phyloP scores from a whole-genome alignment of 2,329 filamentous ascomycete species.

The Rhinocladiella similis region DNA sequence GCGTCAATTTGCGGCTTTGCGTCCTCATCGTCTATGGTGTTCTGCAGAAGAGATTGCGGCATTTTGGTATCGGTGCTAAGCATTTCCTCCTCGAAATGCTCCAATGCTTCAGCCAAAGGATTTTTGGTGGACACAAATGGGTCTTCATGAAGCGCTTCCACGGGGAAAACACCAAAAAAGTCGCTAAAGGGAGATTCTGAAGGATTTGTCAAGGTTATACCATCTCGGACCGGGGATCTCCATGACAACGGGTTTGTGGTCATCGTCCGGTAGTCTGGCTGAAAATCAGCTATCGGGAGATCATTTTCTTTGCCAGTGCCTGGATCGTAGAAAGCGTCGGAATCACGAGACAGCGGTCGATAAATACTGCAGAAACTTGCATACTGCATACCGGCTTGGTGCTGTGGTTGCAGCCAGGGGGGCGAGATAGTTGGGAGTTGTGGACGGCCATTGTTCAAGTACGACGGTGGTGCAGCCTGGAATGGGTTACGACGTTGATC shows the following conservation, averaged over 20 bases:
- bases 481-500: slow-evolving; percentile 13
- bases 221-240: slow-evolving; percentile 15
- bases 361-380: slow-evolving; percentile 14
- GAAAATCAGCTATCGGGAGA: slow-evolving; percentile 2
- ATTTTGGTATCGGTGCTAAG: background rate
- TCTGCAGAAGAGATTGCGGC: background rate
- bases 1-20: background rate
- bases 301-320: slow-evolving; percentile 22
- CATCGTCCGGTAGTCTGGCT: background rate
- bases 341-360: slow-evolving; percentile 13
- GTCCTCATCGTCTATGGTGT: background rate
- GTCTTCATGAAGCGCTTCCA: slow-evolving; percentile 13
- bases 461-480: slow-evolving; percentile 10
- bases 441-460: slow-evolving; percentile 7
- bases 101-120: slow-evolving; percentile 20
- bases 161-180: slow-evolving; percentile 19
- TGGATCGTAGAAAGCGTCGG: slow-evolving; percentile 15
- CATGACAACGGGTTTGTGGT: slow-evolving; percentile 21
- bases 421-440: slow-evolving; percentile 14
- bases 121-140: slow-evolving; percentile 24
- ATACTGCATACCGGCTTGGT: slow-evolving; percentile 20
- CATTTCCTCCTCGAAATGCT: slow-evolving; percentile 17
- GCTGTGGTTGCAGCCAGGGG: slow-evolving; percentile 26
- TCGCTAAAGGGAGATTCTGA: slow-evolving; percentile 21
- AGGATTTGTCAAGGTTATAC: slow-evolving; percentile 1